Conservation (phyloP, 2,329 filamentous ascomycete genomes). For the Zasmidium cellare region DNA sequence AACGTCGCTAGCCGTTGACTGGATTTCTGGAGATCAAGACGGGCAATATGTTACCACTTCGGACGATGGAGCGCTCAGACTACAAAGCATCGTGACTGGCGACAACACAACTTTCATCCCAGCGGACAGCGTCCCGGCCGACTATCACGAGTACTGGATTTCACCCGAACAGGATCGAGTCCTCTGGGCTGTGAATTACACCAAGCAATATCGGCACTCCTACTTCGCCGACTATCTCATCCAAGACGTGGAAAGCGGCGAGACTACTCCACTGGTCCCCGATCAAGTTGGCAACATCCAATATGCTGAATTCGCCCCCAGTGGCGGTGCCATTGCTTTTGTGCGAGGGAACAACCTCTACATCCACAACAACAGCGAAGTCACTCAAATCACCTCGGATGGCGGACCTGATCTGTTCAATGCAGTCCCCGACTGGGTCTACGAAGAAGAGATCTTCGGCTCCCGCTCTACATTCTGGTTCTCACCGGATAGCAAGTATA, state of each 20-base stretch:
- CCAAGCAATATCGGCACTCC: constrained; percentile 67
- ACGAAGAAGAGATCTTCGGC: constrained; percentile 60
- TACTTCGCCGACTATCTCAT: constrained; percentile 68
- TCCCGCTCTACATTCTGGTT: constrained; percentile 57
- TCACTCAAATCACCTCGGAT: constrained; percentile 59
- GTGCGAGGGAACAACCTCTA: constrained; percentile 67
- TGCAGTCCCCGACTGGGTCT: constrained; percentile 65
- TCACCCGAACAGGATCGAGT: constrained; percentile 60
- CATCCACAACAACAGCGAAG: constrained; percentile 55
- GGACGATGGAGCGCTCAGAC: constrained; percentile 55
- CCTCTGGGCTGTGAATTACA: constrained; percentile 65
- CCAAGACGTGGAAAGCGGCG: constrained; percentile 60
- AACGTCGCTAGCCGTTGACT: constrained; percentile 37
- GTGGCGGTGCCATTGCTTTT: constrained; percentile 62
- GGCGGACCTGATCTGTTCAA: constrained; percentile 65
- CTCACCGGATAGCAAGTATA: constrained; percentile 56
- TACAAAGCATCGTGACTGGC: constrained; percentile 63
- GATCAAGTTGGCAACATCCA: constrained; percentile 66
- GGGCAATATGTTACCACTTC: constrained; percentile 61
- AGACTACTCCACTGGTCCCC: constrained; percentile 55
- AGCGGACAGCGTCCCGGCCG: constrained; percentile 57
- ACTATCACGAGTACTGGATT: constrained; percentile 61
- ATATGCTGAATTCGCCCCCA: constrained; percentile 63
- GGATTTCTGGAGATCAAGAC: constrained; percentile 61
- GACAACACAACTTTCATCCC: constrained; percentile 59